Evolutionary conservation across 2,329 filamentous ascomycete species (phyloP).

Genomic region (Cytospora paraplurivora): DNA sequence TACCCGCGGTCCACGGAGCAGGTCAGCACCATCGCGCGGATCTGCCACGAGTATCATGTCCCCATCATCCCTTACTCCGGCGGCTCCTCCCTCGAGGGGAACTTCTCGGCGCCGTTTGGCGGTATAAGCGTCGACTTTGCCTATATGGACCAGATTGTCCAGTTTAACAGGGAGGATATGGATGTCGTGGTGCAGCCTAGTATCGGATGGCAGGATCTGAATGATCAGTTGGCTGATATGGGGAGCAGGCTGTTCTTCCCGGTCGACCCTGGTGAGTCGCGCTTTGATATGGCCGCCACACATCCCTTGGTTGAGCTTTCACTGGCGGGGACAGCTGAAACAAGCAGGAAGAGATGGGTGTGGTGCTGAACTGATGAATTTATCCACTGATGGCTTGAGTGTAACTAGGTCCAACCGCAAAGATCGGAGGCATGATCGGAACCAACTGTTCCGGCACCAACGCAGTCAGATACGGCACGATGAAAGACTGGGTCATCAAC

Average conservation of each 20-base stretch:
- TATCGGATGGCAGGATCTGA: conserved; percentile 89
- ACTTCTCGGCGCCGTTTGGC: conserved; percentile 84
- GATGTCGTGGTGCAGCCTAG: conserved; percentile 90
- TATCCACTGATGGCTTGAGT: neutral
- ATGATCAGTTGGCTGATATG: conserved; percentile 68
- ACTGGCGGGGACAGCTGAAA: neutral
- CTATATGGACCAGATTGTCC: conserved; percentile 80
- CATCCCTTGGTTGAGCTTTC: neutral
- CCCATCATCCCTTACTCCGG: conserved; percentile 88
- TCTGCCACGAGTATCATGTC: conserved; percentile 77
- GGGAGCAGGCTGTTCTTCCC: conserved; percentile 84
- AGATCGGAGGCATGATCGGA: conserved; percentile 82
- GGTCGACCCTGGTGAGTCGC: conserved; percentile 72
- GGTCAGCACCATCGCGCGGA: conserved; percentile 60
- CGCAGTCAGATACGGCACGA: conserved; percentile 78
- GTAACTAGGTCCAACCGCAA: conserved; percentile 59
- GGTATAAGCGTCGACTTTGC: conserved; percentile 89
- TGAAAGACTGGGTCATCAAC: conserved; percentile 82
- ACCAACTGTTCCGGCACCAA: conserved; percentile 80
- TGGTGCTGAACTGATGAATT: neutral
- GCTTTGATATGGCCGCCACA: neutral
- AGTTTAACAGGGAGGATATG: conserved; percentile 84
- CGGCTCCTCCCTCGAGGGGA: conserved; percentile 83
- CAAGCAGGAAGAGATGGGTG: too few relatives aligned
- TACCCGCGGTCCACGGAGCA: conserved; percentile 64